phyloP scores from a whole-genome alignment of 2,329 filamentous ascomycete species.

The Xylariaceae sp. region DNA sequence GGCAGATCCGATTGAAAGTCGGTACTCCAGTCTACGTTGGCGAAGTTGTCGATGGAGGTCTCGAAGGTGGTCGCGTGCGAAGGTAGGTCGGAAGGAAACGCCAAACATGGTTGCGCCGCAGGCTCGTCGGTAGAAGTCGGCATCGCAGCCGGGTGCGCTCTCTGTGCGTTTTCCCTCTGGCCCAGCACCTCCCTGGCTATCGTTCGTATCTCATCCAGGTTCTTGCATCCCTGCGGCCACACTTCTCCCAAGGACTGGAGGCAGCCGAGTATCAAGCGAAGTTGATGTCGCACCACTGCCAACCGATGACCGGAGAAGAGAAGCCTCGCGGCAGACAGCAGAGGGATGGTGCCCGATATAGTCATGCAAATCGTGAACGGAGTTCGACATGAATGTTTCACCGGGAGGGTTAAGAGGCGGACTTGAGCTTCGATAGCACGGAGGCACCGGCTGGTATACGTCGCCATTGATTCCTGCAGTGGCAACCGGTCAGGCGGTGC shows the following conservation, averaged over 20 bases:
- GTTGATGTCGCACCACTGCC: slow-evolving; percentile 11
- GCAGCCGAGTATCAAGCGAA: slow-evolving; percentile 13
- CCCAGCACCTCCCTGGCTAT: slow-evolving; percentile 13
- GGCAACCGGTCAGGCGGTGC: slow-evolving; percentile 9
- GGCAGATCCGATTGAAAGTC: slow-evolving; percentile 13
- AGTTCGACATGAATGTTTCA: slow-evolving; percentile 8
- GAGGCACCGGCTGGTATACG: slow-evolving; percentile 13
- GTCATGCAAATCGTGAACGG: slow-evolving; percentile 17
- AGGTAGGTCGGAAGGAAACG: too few relatives aligned
- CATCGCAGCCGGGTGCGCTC: too few relatives aligned
- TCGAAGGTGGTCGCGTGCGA: background rate
- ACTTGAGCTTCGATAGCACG: slow-evolving; percentile 14
- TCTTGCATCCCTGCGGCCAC: slow-evolving; percentile 11
- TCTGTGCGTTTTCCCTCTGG: slow-evolving; percentile 1
- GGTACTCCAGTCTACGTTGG: slow-evolving; percentile 3
- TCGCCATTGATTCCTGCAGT: slow-evolving; percentile 4
- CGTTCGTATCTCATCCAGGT: slow-evolving; percentile 10
- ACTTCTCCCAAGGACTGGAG: slow-evolving; percentile 9
- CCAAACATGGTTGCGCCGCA: too few relatives aligned
- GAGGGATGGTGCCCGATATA: slow-evolving; percentile 8
- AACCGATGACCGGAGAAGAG: slow-evolving; percentile 11
- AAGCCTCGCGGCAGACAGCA: slow-evolving; percentile 9
- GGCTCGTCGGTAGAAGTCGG: too few relatives aligned
- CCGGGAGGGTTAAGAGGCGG: slow-evolving; percentile 10
- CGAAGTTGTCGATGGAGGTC: slow-evolving; percentile 1